phyloP scores from a whole-genome alignment of 176 grass and related monocot genomes.

The Carex myosuroides region DNA sequence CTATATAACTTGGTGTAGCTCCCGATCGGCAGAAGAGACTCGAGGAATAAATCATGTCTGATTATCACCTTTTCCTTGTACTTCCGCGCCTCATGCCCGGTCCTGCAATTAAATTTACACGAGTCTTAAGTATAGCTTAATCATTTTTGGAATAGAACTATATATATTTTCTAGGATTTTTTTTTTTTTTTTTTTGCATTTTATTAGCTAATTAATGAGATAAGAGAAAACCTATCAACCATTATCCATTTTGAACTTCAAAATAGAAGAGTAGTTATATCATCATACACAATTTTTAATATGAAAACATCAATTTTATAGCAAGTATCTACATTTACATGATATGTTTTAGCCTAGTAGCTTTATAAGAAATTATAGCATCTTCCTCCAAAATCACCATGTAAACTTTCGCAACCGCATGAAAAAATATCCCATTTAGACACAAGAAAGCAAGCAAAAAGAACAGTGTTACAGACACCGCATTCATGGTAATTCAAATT shows the following conservation, averaged over 20 bases:
- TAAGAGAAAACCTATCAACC: neutral
- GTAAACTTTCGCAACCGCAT: conserved; percentile 63
- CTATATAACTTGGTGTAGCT: conserved; percentile 89
- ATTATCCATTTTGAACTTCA: neutral
- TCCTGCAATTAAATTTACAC: conserved; percentile 33
- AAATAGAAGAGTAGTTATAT: neutral
- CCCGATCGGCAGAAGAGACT: conserved; percentile 61
- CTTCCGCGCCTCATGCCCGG: conserved; percentile 60
- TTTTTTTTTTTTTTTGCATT: too few relatives aligned
- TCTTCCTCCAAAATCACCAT: conserved; percentile 90
- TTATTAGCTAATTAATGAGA: neutral
- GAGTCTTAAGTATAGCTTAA: neutral
- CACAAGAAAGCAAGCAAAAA: conserved; percentile 33
- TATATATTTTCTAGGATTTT: neutral
- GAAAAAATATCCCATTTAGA: conserved; percentile 24
- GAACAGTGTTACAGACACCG: conserved; percentile 14
- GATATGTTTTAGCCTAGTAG: conserved; percentile 23
- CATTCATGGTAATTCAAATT: conserved; percentile 30
- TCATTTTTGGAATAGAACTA: neutral
- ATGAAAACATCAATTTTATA: neutral
- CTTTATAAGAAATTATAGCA: conserved; percentile 50
- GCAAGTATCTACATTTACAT: conserved; percentile 37
- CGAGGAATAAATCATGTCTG: conserved; percentile 72
- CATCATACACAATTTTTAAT: neutral
- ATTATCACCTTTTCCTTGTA: conserved; percentile 47